Evolutionary conservation across 2,329 filamentous ascomycete genomes (phyloP).

Genomic region (Stachybotrys chartarum): DNA sequence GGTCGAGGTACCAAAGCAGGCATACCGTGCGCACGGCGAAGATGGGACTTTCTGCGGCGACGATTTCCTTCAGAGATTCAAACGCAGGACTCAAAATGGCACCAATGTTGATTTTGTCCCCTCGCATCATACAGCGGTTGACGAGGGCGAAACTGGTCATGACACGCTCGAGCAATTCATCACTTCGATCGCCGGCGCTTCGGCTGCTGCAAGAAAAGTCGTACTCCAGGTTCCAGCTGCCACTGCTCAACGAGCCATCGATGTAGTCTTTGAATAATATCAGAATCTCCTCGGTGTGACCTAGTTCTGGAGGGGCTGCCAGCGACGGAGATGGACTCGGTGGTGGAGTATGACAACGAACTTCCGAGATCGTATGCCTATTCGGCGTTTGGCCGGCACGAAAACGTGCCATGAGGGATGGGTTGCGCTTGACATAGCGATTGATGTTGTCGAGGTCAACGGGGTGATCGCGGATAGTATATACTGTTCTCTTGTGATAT

Average conservation of each 20-base stretch:
- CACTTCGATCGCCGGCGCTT: constrained; percentile 18
- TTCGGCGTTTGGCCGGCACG: constrained; percentile 21
- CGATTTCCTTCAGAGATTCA: constrained; percentile 25
- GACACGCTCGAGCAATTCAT: constrained; percentile 26
- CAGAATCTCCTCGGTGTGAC: constrained; percentile 18
- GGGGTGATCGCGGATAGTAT: constrained; percentile 28
- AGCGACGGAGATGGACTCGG: constrained; percentile 13
- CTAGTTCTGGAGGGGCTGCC: constrained; percentile 12
- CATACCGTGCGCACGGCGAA: constrained; percentile 24
- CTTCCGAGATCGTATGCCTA: constrained; percentile 21
- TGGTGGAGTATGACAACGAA: constrained; percentile 22
- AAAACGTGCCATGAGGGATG: constrained; percentile 22
- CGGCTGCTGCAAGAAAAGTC: constrained; percentile 18
- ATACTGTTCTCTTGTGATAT: constrained; percentile 23
- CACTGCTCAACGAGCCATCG: constrained; percentile 18
- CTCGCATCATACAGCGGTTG: constrained; percentile 23
- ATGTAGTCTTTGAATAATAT: constrained; percentile 20
- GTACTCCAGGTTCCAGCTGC: constrained; percentile 21
- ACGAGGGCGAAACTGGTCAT: constrained; percentile 24
- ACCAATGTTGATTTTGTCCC: constrained; percentile 22
- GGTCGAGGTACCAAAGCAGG: constrained; percentile 26
- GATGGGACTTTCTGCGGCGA: constrained; percentile 22
- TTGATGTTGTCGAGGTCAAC: constrained; percentile 32
- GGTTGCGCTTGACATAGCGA: constrained; percentile 32
- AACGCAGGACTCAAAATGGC: constrained; percentile 24